Percentiles rank a stretch among this genome's conserved stretches.
phyloP scores from a whole-genome alignment of 2,329 filamentous ascomycete genomes.

The Emmonsia crescens region DNA sequence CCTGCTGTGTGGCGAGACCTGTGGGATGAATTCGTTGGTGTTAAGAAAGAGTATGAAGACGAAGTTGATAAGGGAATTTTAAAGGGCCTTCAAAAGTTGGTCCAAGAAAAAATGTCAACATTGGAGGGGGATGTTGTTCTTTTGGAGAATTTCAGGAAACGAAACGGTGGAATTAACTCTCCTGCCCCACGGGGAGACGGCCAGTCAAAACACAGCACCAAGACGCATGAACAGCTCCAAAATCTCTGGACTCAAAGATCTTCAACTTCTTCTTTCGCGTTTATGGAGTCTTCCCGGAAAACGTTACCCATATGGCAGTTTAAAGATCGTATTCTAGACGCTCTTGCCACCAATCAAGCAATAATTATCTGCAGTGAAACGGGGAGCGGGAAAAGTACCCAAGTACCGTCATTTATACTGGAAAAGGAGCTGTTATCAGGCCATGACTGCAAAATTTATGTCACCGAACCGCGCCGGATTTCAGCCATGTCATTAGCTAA shows the following conservation, averaged over 20 bases:
- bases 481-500: slow-evolving; percentile 90
- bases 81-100: slow-evolving; percentile 46
- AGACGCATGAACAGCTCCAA: slow-evolving; percentile 32
- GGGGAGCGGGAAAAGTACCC: slow-evolving; percentile 92
- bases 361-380: slow-evolving; percentile 95
- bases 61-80: slow-evolving; percentile 58
- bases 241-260: slow-evolving; percentile 44
- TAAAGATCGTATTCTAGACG: slow-evolving; percentile 62
- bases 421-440: slow-evolving; percentile 78
- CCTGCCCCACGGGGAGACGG: neutral
- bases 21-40: slow-evolving; percentile 65
- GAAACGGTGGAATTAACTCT: slow-evolving; percentile 22
- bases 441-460: slow-evolving; percentile 80
- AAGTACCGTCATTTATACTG: slow-evolving; percentile 87
- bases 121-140: slow-evolving; percentile 66
- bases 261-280: slow-evolving; percentile 50
- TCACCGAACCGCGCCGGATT: slow-evolving; percentile 88
- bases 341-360: slow-evolving; percentile 70
- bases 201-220: slow-evolving; percentile 14
- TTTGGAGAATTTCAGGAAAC: slow-evolving; percentile 59
- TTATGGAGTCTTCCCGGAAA: slow-evolving; percentile 68
- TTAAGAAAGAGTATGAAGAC: slow-evolving; percentile 60
- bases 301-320: slow-evolving; percentile 86
- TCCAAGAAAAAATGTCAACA: slow-evolving; percentile 27
- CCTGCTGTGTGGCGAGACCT: slow-evolving; percentile 74